Base-by-base conservation (phyloP, 805 yeast species). In the Ogataea haglerorum region DNA sequence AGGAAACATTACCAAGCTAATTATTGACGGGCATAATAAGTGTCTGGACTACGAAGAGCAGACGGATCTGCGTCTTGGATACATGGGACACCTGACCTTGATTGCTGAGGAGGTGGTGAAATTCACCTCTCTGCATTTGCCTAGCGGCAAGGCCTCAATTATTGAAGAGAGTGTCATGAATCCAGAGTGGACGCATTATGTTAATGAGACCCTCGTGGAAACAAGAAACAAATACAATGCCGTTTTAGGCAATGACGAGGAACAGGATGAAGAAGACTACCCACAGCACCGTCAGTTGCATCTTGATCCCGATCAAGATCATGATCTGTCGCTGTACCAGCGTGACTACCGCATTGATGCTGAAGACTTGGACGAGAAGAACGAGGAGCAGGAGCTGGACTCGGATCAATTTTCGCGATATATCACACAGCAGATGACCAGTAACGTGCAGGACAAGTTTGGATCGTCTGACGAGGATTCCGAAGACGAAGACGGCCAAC, bases 61-160 rank as follows among this genome's bases (percentile, higher is more conserved):
- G 42, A 69, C 71, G 12, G 78, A 79, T 4, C 75, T 85, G 29
- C 73, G 95, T 40, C 76, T 90, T 28, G 99, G 99, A 0, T 93
- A 88, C 58, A 89, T 90, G 88, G 99, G 99, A n/a, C 99, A 93
- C 60, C 66, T 93, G 48, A 88, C 95, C 6, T 68, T 93, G 37
- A 87, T 93, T 42, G 89, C 96, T 37, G 99, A 93, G 60, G 99
- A 93, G 60, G 89, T 93, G 33, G 96, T 89, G 35, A 93, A 93
- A 60, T 93, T 93, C 61, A 51, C 55, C 13, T 51, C 55, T 5
- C 30, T 51, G 14, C 50, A 48, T 18, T 14, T 51, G 25, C 51
- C 46, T 6, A 84, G 78, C 46, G 61, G 77, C 17, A 72, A 80
- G 10, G 73, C 85, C 2, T 73, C 76, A 3, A 56, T 67, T 5